Conservation (phyloP, 164 flowering plant genomes). For the Nymphaea colorata region DNA sequence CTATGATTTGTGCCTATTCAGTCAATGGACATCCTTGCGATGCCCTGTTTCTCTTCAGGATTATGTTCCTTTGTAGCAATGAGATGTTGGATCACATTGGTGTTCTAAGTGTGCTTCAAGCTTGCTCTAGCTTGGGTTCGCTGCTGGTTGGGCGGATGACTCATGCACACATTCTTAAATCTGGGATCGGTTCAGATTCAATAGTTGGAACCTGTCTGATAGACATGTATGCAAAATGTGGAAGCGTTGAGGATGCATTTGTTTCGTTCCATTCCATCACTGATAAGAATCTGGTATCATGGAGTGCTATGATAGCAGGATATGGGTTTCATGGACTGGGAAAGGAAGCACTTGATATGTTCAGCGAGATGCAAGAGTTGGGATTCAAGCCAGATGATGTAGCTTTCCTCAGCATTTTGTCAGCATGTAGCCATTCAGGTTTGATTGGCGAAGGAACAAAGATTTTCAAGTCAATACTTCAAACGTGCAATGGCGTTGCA, state of each 20-base stretch:
- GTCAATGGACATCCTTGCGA: conserved; percentile 13
- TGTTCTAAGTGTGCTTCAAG: conserved; percentile 12
- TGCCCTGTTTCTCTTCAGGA: conserved; percentile 11
- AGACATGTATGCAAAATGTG: conserved; percentile 85
- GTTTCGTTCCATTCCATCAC: conserved; percentile 8
- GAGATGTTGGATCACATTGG: conserved; percentile 11
- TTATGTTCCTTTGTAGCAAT: conserved; percentile 10
- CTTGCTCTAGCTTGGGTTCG: conserved; percentile 16
- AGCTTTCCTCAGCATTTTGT: conserved; percentile 13
- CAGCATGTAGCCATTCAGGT: conserved; percentile 22
- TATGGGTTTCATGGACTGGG: conserved; percentile 18
- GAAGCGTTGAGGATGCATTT: conserved; percentile 16
- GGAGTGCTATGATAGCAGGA: conserved; percentile 18
- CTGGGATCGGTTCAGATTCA: conserved; percentile 5
- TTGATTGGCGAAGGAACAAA: conserved; percentile 14
- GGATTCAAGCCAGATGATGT: conserved; percentile 15
- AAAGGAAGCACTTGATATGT: conserved; percentile 12
- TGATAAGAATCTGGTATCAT: conserved; percentile 7
- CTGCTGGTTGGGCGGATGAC: conserved; percentile 13
- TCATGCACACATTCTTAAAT: conserved; percentile 11
- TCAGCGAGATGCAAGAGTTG: conserved; percentile 12
- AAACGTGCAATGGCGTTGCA: conserved; percentile 2
- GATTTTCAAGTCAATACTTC: conserved; percentile 10
- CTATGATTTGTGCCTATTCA: conserved; percentile 16
- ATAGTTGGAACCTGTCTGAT: conserved; percentile 33